Evolutionary conservation across 2,329 filamentous ascomycete genomes (phyloP).

Genomic region (Talaromyces atroroseus): DNA sequence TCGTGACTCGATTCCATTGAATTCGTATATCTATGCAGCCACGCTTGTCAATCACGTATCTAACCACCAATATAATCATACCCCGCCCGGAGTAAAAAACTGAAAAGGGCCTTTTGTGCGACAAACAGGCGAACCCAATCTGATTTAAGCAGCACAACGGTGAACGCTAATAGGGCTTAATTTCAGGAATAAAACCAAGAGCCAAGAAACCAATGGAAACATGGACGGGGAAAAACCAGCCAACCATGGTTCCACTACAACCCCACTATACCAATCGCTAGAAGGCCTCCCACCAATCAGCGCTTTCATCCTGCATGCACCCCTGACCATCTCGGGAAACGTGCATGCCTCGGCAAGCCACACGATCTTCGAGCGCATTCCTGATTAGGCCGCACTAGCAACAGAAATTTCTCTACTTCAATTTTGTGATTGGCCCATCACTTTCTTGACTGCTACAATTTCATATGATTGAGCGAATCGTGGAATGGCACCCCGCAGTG

Average conservation of each 20-base stretch:
- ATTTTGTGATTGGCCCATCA: not conserved
- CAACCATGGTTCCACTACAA: not conserved
- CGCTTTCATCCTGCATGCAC: not conserved
- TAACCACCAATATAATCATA: not conserved
- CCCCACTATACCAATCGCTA: not conserved
- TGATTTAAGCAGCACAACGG: not conserved
- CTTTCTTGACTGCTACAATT: not conserved
- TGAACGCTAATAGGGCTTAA: not conserved
- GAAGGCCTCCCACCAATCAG: not conserved
- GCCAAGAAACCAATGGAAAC: not conserved
- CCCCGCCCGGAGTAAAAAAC: not conserved
- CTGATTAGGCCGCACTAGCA: not conserved
- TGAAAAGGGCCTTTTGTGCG: no score
- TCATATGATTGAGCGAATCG: not conserved
- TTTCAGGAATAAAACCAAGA: not conserved
- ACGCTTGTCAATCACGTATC: not conserved
- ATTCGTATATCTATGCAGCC: not conserved
- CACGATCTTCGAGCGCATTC: not conserved
- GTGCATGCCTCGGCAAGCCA: not conserved
- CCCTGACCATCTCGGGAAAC: not conserved
- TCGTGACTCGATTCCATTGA: not conserved
- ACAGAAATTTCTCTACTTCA: not conserved
- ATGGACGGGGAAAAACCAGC: not conserved
- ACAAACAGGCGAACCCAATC: not conserved
- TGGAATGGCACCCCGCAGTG: not conserved